Evolutionary conservation across 1,284 basidiomycete species (phyloP).

Genomic region (Apiotrichum gamsii): DNA sequence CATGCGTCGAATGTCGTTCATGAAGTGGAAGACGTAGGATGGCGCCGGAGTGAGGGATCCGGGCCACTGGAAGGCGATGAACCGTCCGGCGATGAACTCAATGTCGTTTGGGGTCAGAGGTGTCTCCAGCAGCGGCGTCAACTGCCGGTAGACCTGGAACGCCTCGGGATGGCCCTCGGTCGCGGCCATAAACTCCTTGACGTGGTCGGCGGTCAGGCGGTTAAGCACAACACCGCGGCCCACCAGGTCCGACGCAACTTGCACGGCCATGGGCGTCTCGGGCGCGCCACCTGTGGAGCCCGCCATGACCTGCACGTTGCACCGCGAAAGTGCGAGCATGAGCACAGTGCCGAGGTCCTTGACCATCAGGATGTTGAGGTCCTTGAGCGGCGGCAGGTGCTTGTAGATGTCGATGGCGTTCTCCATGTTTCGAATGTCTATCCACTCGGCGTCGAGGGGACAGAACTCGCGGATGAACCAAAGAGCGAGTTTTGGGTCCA

Average conservation of each 20-base stretch:
- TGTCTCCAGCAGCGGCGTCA: conserved; percentile 42
- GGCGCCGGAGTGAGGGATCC: conserved; percentile 50
- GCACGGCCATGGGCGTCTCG: neutral
- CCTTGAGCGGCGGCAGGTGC: no score
- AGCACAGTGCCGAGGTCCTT: neutral
- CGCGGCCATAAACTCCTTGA: conserved; percentile 50
- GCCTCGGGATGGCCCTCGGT: conserved; percentile 56
- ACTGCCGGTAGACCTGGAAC: conserved; percentile 56
- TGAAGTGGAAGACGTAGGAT: conserved; percentile 66
- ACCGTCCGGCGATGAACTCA: conserved; percentile 57
- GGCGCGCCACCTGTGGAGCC: no score
- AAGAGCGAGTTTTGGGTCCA: no score
- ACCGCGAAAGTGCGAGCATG: no score
- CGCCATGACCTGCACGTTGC: no score
- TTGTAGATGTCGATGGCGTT: no score
- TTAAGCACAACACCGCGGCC: neutral
- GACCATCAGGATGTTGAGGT: neutral
- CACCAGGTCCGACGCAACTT: conserved; percentile 2
- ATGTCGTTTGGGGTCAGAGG: conserved; percentile 57
- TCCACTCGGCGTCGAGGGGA: no score
- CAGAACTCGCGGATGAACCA: no score
- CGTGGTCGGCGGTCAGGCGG: no score
- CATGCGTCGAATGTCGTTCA: conserved; percentile 71
- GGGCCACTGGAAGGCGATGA: conserved; percentile 55
- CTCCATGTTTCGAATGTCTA: no score